Conservation (phyloP, 2,329 filamentous ascomycete species). For the Gaeumannomyces sp. region DNA sequence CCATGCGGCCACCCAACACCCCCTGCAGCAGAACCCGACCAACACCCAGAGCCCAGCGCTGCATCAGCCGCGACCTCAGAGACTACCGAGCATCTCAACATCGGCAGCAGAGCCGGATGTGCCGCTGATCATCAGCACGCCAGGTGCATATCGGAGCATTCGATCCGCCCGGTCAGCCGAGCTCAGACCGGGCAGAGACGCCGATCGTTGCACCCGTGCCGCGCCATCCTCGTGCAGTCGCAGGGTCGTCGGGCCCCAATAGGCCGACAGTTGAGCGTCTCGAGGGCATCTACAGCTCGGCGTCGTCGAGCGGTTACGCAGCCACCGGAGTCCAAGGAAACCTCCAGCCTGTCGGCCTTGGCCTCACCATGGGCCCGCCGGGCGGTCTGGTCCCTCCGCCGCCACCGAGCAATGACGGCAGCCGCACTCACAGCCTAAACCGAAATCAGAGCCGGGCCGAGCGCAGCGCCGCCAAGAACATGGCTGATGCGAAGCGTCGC, state of each 20-base stretch:
- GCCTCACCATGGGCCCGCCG: not conserved
- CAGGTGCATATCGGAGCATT: constrained; percentile 47
- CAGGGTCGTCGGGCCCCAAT: constrained; percentile 23
- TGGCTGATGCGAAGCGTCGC: constrained; percentile 51
- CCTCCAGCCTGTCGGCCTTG: not conserved
- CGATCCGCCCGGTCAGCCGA: constrained; percentile 34
- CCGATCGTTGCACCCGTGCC: constrained; percentile 48
- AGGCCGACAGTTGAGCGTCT: constrained; percentile 47
- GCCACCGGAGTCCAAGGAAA: not conserved
- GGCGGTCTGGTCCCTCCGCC: not conserved
- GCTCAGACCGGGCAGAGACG: constrained; percentile 31
- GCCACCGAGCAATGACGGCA: constrained; percentile 16
- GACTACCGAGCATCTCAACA: constrained; percentile 17
- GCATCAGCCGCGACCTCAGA: constrained; percentile 18
- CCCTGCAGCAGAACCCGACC: constrained; percentile 8
- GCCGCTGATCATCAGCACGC: constrained; percentile 56
- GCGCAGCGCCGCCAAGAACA: constrained; percentile 55
- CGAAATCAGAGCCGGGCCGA: constrained; percentile 50
- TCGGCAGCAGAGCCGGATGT: constrained; percentile 16
- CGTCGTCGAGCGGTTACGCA: constrained; percentile 9
- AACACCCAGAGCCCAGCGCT: constrained; percentile 5
- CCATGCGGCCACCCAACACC: constrained; percentile 11
- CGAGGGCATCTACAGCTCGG: constrained; percentile 46
- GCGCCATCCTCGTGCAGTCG: constrained; percentile 38
- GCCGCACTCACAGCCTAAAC: constrained; percentile 35